A percentile compares a stretch with the other conserved stretches of the same genome.
Conservation (phyloP, 2,329 filamentous ascomycete genomes). For the Alternaria atra region DNA sequence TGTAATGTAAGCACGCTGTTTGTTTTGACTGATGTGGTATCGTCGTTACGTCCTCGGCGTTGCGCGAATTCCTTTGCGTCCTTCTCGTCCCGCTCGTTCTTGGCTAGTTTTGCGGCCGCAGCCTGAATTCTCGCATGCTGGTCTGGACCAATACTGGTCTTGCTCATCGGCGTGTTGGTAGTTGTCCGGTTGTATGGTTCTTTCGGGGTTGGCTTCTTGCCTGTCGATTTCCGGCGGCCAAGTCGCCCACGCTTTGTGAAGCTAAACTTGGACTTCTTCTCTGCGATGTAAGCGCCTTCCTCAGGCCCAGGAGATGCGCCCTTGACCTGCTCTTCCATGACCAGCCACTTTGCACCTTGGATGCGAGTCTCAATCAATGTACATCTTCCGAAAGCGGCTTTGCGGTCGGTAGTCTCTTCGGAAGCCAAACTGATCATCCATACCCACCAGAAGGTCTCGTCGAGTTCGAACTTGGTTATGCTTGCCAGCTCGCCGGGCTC, state of each 20-base stretch:
- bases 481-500: conserved; percentile 95
- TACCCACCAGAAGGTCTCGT: conserved; percentile 99
- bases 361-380: conserved; percentile 91
- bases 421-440: conserved; percentile 97
- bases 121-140: conserved; percentile 94
- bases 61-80: conserved; percentile 58
- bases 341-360: conserved; percentile 82
- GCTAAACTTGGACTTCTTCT: conserved; percentile 94
- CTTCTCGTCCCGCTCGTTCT: conserved; percentile 70
- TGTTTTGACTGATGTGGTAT: conserved; percentile 73
- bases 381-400: conserved; percentile 92
- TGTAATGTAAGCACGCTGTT: conserved; percentile 91
- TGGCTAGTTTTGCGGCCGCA: conserved; percentile 84
- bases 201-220: conserved; percentile 54
- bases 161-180: conserved; percentile 69
- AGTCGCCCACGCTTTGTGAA: conserved; percentile 76
- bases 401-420: conserved; percentile 85
- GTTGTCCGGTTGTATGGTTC: conserved; percentile 63
- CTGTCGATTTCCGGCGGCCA: conserved; percentile 63
- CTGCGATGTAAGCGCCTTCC: conserved; percentile 87
- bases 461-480: conserved; percentile 83
- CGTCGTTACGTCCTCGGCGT: conserved; percentile 64
- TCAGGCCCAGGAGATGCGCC: conserved; percentile 87
- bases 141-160: conserved; percentile 85
- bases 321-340: conserved; percentile 96